phyloP scores from a whole-genome alignment of 2,329 filamentous ascomycete genomes.

The Chaetomiaceae sp. region DNA sequence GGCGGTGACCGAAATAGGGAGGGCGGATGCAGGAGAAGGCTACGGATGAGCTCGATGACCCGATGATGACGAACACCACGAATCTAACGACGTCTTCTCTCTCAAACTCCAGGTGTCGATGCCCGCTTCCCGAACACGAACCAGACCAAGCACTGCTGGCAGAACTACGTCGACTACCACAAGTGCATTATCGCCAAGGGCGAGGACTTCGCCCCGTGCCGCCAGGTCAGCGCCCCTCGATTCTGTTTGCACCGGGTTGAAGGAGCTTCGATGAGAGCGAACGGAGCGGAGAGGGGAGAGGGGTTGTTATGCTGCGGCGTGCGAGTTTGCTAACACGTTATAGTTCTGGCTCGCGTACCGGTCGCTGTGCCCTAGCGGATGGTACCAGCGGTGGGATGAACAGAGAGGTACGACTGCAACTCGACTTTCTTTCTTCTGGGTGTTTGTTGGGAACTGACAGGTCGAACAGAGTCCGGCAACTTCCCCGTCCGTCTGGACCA shows the following conservation, averaged over 20 bases:
- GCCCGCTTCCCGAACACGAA: slow-evolving; percentile 98
- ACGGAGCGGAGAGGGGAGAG: neutral
- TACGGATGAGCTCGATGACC: neutral
- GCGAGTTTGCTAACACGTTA: slow-evolving; percentile 20
- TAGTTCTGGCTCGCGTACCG: slow-evolving; percentile 96
- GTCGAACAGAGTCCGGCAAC: slow-evolving; percentile 54
- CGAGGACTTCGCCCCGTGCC: slow-evolving; percentile 96
- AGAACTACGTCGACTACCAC: slow-evolving; percentile 99
- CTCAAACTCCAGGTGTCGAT: slow-evolving; percentile 79
- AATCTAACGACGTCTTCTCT: slow-evolving; percentile 20
- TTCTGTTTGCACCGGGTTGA: too few relatives aligned
- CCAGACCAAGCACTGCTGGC: slow-evolving; percentile 99
- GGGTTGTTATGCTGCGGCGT: neutral
- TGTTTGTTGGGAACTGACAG: slow-evolving; percentile 5
- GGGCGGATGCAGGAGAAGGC: neutral
- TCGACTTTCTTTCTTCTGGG: neutral
- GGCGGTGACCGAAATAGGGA: too few relatives aligned
- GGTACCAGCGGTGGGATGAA: slow-evolving; percentile 93
- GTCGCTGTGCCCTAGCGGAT: slow-evolving; percentile 92
- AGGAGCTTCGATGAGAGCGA: too few relatives aligned
- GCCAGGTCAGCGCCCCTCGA: slow-evolving; percentile 70
- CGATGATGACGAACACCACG: slow-evolving; percentile 25
- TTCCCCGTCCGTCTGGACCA: slow-evolving; percentile 60
- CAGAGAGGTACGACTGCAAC: slow-evolving; percentile 66
- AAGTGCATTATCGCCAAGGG: slow-evolving; percentile 99